These are phyloP conservation scores for Diaporthe sp. DNA, from an alignment of 2,329 filamentous ascomycete genomes.

Conservation along the genomic window DNA sequence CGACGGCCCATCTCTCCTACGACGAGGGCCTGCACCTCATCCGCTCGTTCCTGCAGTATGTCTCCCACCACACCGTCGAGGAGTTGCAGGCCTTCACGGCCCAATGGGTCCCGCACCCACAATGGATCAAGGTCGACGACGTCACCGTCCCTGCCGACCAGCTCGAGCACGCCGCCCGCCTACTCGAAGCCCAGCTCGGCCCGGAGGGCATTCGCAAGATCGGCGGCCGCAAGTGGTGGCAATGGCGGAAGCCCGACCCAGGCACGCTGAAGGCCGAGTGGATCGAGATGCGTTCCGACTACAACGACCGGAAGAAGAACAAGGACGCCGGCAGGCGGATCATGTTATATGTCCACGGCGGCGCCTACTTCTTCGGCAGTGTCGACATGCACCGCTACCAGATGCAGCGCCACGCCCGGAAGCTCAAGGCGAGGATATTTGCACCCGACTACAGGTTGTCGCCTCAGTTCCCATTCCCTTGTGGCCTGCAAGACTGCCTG, in stretches of 20 bases:
- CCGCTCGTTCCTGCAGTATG: slow-evolving; percentile 86
- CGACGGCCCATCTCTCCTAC: slow-evolving; percentile 92
- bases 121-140: slow-evolving; percentile 86
- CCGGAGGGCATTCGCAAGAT: slow-evolving; percentile 79
- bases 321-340: slow-evolving; percentile 76
- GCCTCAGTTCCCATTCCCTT: slow-evolving; percentile 96
- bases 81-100: slow-evolving; percentile 92
- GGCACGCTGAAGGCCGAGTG: slow-evolving; percentile 84
- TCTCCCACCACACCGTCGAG: slow-evolving; percentile 91
- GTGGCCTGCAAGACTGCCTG: slow-evolving; percentile 89
- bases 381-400: slow-evolving; percentile 98
- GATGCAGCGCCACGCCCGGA: slow-evolving; percentile 94
- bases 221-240: slow-evolving; percentile 90
- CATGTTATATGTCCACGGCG: slow-evolving; percentile 95
- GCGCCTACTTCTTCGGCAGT: slow-evolving; percentile 95
- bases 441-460: slow-evolving; percentile 89
- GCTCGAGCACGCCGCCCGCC: slow-evolving; percentile 74
- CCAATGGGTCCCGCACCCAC: slow-evolving; percentile 91
- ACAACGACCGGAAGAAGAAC: slow-evolving; percentile 76
- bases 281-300: slow-evolving; percentile 94
- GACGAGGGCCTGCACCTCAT: slow-evolving; percentile 92
- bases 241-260: slow-evolving; percentile 78
- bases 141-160: slow-evolving; percentile 75
- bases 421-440: slow-evolving; percentile 90
- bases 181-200: slow-evolving; percentile 82